Evolutionary conservation across 1,139 yeast genomes (phyloP).

Genomic region (Candida mesenterica): DNA sequence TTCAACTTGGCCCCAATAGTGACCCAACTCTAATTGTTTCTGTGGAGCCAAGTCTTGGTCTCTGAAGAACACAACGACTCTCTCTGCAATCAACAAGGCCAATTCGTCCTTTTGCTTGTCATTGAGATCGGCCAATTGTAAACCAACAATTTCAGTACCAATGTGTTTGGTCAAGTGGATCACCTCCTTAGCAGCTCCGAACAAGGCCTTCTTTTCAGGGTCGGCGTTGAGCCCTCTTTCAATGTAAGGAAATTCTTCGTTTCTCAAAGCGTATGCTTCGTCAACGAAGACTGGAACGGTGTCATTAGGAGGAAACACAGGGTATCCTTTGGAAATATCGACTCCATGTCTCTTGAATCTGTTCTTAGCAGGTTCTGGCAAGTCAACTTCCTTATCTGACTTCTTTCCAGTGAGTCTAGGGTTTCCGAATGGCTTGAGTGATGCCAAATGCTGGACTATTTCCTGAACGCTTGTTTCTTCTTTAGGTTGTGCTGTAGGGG

Average conservation of each 20-base stretch:
- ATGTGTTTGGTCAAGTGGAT: conserved; percentile 20
- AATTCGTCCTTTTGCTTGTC: conserved; percentile 35
- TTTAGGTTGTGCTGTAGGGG: no score
- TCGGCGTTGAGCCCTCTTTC: conserved; percentile 21
- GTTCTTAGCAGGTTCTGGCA: conserved; percentile 36
- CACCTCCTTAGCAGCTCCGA: conserved; percentile 21
- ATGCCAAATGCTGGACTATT: no score
- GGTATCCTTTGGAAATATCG: conserved; percentile 45
- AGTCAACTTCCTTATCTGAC: no score
- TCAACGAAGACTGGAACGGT: conserved; percentile 17
- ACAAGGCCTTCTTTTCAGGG: conserved; percentile 20
- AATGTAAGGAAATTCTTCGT: conserved; percentile 16
- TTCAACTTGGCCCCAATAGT: conserved; percentile 47
- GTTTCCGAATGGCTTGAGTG: conserved; percentile 22
- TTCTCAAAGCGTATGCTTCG: conserved; percentile 16
- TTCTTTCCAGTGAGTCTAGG: neutral
- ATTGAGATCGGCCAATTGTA: conserved; percentile 20
- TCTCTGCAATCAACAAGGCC: conserved; percentile 50
- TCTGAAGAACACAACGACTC: conserved; percentile 49
- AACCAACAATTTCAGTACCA: conserved; percentile 22
- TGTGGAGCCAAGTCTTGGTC: conserved; percentile 48
- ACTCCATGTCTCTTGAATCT: conserved; percentile 37
- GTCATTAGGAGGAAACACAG: conserved; percentile 31
- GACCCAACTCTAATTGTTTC: conserved; percentile 43
- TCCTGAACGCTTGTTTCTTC: no score